Conservation (phyloP, 495 filamentous ascomycete species). For the Bathelium albidoporum region DNA sequence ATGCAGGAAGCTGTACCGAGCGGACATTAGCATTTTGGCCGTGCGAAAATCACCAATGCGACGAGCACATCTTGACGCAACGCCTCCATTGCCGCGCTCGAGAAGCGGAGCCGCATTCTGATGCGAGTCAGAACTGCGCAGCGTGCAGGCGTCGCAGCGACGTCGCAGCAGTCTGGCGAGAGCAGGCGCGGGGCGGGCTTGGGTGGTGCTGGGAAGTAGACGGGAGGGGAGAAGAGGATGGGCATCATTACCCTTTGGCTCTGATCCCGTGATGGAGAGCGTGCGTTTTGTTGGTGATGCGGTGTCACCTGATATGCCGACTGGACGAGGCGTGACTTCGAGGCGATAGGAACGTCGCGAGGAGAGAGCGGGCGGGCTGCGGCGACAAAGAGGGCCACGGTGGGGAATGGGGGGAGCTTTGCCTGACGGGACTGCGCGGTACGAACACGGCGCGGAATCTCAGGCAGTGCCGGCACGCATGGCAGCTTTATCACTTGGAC, state of each 20-base stretch:
- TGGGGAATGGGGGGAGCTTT: neutral
- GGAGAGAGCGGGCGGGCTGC: neutral
- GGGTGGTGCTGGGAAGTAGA: neutral
- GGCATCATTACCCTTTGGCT: neutral
- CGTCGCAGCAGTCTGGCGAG: neutral
- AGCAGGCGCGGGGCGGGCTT: neutral
- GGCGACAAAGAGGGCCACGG: too few relatives aligned
- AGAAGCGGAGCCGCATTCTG: neutral
- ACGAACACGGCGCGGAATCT: neutral
- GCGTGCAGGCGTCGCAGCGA: neutral
- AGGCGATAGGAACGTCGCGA: too few relatives aligned
- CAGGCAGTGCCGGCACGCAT: neutral
- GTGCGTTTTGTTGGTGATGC: neutral
- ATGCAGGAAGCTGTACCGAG: neutral
- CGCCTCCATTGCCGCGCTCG: neutral
- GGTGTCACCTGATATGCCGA: slow-evolving; percentile 5
- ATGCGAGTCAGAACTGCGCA: neutral
- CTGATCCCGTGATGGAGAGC: slow-evolving; percentile 2
- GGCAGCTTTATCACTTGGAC: neutral
- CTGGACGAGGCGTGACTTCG: neutral
- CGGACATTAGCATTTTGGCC: neutral
- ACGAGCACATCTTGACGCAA: neutral
- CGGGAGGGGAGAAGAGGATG: neutral
- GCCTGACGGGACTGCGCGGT: neutral
- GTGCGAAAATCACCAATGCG: neutral